Conservation (phyloP, 176 grass and related monocot genomes). For the Areca catechu region DNA sequence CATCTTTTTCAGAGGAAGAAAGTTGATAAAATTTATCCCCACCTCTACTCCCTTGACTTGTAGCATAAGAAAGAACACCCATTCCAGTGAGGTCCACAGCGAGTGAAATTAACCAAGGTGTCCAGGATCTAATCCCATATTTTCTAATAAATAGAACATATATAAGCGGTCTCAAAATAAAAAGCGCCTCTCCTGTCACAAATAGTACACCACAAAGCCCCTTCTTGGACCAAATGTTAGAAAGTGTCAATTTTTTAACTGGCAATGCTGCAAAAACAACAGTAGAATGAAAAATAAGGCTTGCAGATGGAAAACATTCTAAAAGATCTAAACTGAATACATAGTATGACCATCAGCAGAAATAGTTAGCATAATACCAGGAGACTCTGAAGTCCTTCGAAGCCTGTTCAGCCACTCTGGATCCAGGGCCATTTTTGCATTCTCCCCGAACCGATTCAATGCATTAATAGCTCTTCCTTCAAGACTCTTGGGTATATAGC, state of each 20-base stretch:
- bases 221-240: constrained; percentile 63
- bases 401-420: constrained; percentile 34
- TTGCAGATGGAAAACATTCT: no score
- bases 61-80: constrained; percentile 59
- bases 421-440: constrained; percentile 55
- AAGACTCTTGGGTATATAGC: constrained; percentile 39
- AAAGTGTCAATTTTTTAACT: constrained; percentile 50
- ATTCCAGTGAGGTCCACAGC: constrained; percentile 71
- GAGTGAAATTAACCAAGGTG: constrained; percentile 83
- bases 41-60: constrained; percentile 30
- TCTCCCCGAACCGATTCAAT: constrained; percentile 85
- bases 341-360: no score
- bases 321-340: no score
- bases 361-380: constrained; percentile 25
- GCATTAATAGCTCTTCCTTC: constrained; percentile 86
- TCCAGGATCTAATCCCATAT: constrained; percentile 92
- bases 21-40: constrained; percentile 57
- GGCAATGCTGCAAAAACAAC: constrained; percentile 16
- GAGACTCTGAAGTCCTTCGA: constrained; percentile 20
- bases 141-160: constrained; percentile 86
- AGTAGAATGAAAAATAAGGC: constrained; percentile 17
- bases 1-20: constrained; percentile 64
- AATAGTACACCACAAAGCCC: constrained; percentile 57
- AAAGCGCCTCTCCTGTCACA: constrained; percentile 67
- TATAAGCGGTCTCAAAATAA: constrained; percentile 74